Evolutionary conservation across 2,329 filamentous ascomycete species (phyloP).

Genomic region (Fusarium vanettenii): DNA sequence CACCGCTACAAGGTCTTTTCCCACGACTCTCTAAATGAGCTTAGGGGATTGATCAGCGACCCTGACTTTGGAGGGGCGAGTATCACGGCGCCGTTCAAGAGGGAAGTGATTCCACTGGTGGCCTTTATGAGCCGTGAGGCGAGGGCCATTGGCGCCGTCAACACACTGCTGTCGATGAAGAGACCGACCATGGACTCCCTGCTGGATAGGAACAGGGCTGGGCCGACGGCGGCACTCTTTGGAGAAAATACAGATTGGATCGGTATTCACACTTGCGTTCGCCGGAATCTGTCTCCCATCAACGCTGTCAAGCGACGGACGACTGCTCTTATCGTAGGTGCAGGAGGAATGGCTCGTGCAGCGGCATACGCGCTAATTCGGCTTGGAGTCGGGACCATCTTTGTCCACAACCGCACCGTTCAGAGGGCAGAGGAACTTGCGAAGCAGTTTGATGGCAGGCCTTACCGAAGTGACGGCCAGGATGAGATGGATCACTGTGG

Average conservation of each 20-base stretch:
- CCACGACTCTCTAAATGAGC: neutral
- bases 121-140: constrained; percentile 71
- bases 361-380: constrained; percentile 70
- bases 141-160: constrained; percentile 71
- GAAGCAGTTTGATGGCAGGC: constrained; percentile 33
- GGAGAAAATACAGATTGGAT: constrained; percentile 78
- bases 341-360: constrained; percentile 55
- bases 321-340: constrained; percentile 57
- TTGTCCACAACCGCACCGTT: constrained; percentile 67
- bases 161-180: constrained; percentile 71
- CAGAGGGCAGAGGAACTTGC: constrained; percentile 64
- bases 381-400: constrained; percentile 68
- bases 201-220: constrained; percentile 62
- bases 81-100: constrained; percentile 72
- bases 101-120: constrained; percentile 67
- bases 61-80: constrained; percentile 70
- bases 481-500: neutral
- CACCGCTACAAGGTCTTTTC: constrained; percentile 10
- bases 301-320: constrained; percentile 58
- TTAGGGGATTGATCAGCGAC: constrained; percentile 37
- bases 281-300: constrained; percentile 69
- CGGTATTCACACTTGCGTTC: constrained; percentile 70
- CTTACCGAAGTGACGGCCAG: neutral
- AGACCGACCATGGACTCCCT: constrained; percentile 45
- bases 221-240: constrained; percentile 67